These are phyloP conservation scores for Emericellopsis atlantica DNA, from an alignment of 2,329 filamentous ascomycete species.

Conservation along the genomic window DNA sequence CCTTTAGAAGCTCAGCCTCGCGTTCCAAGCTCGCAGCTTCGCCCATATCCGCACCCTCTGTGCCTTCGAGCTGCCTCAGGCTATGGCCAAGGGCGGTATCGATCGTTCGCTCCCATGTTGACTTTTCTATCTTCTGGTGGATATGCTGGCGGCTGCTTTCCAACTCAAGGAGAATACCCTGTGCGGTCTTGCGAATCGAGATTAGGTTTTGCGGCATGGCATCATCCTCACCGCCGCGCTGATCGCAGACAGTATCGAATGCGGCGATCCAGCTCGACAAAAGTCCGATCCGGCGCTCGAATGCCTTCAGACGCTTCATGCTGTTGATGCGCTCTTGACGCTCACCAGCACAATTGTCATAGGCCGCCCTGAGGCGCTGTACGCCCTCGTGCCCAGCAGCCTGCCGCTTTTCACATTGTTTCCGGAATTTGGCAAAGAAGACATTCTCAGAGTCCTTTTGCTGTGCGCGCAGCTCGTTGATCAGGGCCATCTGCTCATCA, in stretches of 20 bases:
- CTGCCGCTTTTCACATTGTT: slow-evolving; percentile 78
- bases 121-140: slow-evolving; percentile 69
- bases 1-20: slow-evolving; percentile 78
- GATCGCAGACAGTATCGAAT: slow-evolving; percentile 73
- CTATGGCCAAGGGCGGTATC: slow-evolving; percentile 83
- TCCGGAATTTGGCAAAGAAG: slow-evolving; percentile 81
- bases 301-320: slow-evolving; percentile 71
- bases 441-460: slow-evolving; percentile 77
- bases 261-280: slow-evolving; percentile 89
- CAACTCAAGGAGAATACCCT: slow-evolving; percentile 78
- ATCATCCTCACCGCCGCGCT: slow-evolving; percentile 43
- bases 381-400: slow-evolving; percentile 65
- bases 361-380: slow-evolving; percentile 66
- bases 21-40: slow-evolving; percentile 63
- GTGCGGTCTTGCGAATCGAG: slow-evolving; percentile 75
- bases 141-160: slow-evolving; percentile 85
- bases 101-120: slow-evolving; percentile 76
- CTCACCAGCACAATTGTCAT: slow-evolving; percentile 66
- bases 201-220: slow-evolving; percentile 55
- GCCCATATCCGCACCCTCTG: slow-evolving; percentile 28
- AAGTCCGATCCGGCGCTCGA: slow-evolving; percentile 74
- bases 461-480: slow-evolving; percentile 88
- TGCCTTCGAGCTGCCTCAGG: slow-evolving; percentile 62
- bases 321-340: slow-evolving; percentile 65
- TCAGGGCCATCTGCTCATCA: slow-evolving; percentile 93